These are phyloP conservation scores for Cyclospora cayetanensis DNA, from an alignment of 169 alveolate species.

Conservation along the genomic window DNA sequence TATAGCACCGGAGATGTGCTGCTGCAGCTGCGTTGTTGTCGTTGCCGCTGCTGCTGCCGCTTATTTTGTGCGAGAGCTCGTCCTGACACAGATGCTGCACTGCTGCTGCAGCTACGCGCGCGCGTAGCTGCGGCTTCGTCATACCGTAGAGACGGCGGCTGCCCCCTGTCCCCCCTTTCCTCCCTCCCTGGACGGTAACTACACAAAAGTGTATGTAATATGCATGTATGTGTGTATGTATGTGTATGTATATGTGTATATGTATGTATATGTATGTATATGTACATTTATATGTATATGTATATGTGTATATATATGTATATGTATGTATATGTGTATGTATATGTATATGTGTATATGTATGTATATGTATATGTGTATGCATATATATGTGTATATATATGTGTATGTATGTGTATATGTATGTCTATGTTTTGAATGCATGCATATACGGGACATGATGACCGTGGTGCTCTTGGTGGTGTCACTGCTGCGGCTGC, in stretches of 20 bases:
- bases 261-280: too few species aligned
- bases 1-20: too few species aligned
- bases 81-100: not conserved
- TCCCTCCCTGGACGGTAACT: too few species aligned
- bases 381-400: not conserved
- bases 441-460: not conserved
- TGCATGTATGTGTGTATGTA: too few species aligned
- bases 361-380: not conserved
- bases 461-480: not conserved
- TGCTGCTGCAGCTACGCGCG: not conserved
- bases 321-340: not conserved
- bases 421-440: not conserved
- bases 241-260: too few species aligned
- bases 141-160: too few species aligned
- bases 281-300: not conserved
- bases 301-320: not conserved
- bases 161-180: too few species aligned
- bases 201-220: too few species aligned
- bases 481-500: not conserved
- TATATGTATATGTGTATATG: not conserved
- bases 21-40: not conserved
- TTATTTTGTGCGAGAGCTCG: not conserved
- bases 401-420: slow-evolving; percentile 1
- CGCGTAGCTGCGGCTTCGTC: not conserved
- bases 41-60: slow-evolving; percentile 4